Conservation (phyloP, 208 protist species). For the Acanthamoeba divionensis region DNA sequence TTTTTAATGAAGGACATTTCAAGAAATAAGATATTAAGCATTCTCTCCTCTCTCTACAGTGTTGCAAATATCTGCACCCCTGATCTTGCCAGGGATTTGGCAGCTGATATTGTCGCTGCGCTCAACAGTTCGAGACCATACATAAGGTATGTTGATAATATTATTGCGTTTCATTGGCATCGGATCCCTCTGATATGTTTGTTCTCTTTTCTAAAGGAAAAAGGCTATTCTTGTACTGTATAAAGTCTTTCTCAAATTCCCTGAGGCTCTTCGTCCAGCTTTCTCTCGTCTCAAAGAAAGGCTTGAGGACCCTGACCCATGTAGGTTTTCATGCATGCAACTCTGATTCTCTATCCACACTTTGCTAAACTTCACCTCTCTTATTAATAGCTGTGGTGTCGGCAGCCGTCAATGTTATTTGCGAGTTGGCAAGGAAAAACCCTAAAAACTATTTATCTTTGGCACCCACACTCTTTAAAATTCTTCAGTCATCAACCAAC, state of each 20-base stretch:
- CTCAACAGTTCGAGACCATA: conserved; percentile 85
- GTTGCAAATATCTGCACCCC: conserved; percentile 94
- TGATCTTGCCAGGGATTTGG: conserved; percentile 93
- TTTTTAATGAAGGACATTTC: too few relatives aligned
- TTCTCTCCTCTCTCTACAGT: background rate
- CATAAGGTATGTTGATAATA: too few relatives aligned
- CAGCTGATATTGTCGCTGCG: conserved; percentile 91
- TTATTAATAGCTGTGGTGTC: conserved; percentile 82
- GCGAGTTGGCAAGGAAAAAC: conserved; percentile 96
- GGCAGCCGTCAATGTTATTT: conserved; percentile 96
- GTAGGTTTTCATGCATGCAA: conserved; percentile 52
- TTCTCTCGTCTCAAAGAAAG: conserved; percentile 96
- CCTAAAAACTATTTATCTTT: conserved; percentile 96
- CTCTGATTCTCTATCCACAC: conserved; percentile 1
- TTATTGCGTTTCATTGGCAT: too few relatives aligned
- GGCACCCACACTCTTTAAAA: conserved; percentile 93
- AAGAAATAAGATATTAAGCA: too few relatives aligned
- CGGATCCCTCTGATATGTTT: too few relatives aligned
- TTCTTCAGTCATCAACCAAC: conserved; percentile 87
- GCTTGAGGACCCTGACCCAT: conserved; percentile 89
- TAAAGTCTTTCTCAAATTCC: conserved; percentile 93
- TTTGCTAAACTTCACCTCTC: background rate
- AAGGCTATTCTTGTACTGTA: conserved; percentile 30
- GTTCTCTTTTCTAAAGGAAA: too few relatives aligned
- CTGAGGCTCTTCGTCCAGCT: conserved; percentile 92